A percentile compares a stretch with the other conserved stretches of the same genome.
Evolutionary conservation across 371 early-diverging fungal species (phyloP).

Genomic region (Encephalitozoon hellem): DNA sequence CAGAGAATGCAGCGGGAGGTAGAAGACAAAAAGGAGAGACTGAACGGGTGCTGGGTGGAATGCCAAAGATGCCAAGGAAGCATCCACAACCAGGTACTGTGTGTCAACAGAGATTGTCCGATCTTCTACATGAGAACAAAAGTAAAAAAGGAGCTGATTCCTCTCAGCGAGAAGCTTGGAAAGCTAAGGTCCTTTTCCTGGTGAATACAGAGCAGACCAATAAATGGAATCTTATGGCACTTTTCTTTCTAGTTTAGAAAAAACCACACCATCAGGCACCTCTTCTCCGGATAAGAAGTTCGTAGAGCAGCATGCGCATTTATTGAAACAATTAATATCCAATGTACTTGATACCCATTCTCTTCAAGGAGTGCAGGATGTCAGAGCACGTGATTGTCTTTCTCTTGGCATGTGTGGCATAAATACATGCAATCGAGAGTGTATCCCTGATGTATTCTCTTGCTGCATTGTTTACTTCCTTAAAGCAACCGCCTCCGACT

Average conservation of each 20-base stretch:
- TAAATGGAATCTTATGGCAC: no score
- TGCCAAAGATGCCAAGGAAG: slow-evolving; percentile 96
- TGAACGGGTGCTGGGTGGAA: slow-evolving; percentile 86
- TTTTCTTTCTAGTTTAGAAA: no score
- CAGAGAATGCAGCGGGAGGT: slow-evolving; percentile 64
- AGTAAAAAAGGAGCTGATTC: slow-evolving; percentile 81
- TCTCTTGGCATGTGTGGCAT: slow-evolving; percentile 97
- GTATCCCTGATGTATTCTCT: slow-evolving; percentile 92
- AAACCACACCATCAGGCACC: no score
- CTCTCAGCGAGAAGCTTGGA: slow-evolving; percentile 63
- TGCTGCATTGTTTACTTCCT: slow-evolving; percentile 88
- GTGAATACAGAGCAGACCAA: no score
- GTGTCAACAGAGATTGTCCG: slow-evolving; percentile 88
- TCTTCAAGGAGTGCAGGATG: slow-evolving; percentile 90
- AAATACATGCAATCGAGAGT: slow-evolving; percentile 89
- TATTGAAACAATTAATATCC: slow-evolving; percentile 53
- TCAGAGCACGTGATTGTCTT: slow-evolving; percentile 88
- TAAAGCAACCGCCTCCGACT: slow-evolving; percentile 95
- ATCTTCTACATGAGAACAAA: slow-evolving; percentile 98
- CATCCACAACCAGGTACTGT: slow-evolving; percentile 86
- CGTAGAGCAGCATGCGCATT: neutral
- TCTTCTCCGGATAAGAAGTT: no score
- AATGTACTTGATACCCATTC: slow-evolving; percentile 75
- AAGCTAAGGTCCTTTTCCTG: slow-evolving; percentile 56
- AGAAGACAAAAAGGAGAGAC: slow-evolving; percentile 69